phyloP scores from a whole-genome alignment of 352 stramenopile genomes.

The Phytophthora fragariaefolia region DNA sequence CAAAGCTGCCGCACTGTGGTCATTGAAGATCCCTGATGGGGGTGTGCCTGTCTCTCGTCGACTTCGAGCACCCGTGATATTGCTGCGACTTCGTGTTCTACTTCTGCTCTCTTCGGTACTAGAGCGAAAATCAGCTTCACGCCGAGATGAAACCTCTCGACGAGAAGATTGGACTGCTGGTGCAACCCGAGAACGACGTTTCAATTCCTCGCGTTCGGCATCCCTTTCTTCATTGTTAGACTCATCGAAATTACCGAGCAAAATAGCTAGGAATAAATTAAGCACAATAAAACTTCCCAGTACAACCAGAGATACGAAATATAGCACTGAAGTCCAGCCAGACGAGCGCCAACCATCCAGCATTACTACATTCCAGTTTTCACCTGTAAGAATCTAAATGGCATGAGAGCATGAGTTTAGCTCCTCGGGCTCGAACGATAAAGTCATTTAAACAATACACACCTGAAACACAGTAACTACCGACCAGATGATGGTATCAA shows the following conservation, averaged over 20 bases:
- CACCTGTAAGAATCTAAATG: conserved; percentile 89
- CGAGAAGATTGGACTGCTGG: conserved; percentile 23
- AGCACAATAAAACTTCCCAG: conserved; percentile 92
- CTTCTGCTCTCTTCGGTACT: conserved; percentile 24
- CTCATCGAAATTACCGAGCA: conserved; percentile 90
- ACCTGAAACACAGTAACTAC: conserved; percentile 79
- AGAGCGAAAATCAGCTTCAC: conserved; percentile 18
- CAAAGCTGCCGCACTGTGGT: conserved; percentile 13
- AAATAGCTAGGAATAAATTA: conserved; percentile 93
- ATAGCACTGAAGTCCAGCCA: conserved; percentile 65
- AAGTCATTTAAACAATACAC: background rate
- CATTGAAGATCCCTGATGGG: conserved; percentile 44
- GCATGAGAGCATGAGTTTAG: too few relatives aligned
- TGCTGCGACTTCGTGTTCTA: conserved; percentile 19
- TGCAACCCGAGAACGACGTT: conserved; percentile 36
- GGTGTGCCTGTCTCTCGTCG: conserved; percentile 26
- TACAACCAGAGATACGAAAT: conserved; percentile 87
- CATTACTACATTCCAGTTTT: conserved; percentile 95
- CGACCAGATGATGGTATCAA: conserved; percentile 75
- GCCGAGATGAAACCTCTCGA: conserved; percentile 15
- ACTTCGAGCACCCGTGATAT: conserved; percentile 21
- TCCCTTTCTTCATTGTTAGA: conserved; percentile 62
- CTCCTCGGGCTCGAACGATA: background rate
- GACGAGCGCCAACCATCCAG: conserved; percentile 84
- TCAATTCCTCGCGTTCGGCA: conserved; percentile 47